Percentiles rank a stretch among this genome's conserved stretches.
These are phyloP conservation scores for Cryptosporidium sp. DNA, from an alignment of 169 alveolate genomes.

Conservation along the genomic window DNA sequence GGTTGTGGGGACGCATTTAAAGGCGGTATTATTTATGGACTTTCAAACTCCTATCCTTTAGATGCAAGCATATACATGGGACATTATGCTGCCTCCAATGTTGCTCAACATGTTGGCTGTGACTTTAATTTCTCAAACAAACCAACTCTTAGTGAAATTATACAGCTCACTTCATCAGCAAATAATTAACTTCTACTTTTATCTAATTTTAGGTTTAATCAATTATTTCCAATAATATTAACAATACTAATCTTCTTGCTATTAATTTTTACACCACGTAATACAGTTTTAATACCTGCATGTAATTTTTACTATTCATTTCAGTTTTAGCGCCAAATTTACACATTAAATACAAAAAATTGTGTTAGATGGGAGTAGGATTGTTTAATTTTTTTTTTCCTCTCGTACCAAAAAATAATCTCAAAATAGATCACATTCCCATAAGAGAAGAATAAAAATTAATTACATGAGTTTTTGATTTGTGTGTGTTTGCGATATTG, in stretches of 20 bases:
- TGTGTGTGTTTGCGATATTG: not conserved
- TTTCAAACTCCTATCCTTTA: conserved; percentile 49
- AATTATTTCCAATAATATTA: not conserved
- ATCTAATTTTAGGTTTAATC: not conserved
- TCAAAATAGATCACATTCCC: not conserved
- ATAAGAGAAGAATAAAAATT: not conserved
- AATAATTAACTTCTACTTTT: not conserved
- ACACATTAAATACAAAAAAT: not conserved
- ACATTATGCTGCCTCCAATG: conserved; percentile 53
- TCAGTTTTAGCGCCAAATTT: conserved; percentile 2
- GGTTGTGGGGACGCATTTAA: conserved; percentile 73
- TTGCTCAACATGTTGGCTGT: conserved; percentile 60
- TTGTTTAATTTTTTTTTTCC: not conserved
- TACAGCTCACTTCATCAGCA: not conserved
- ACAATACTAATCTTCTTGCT: not conserved
- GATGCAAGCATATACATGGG: conserved; percentile 68
- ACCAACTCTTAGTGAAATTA: conserved; percentile 21
- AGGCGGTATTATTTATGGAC: conserved; percentile 60
- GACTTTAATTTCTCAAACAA: conserved; percentile 25
- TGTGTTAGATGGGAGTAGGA: not conserved
- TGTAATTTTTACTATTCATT: conserved; percentile 32
- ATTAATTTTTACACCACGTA: not conserved
- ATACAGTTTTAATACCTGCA: not conserved
- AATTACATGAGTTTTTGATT: not conserved
- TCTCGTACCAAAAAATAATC: not conserved